Conservation (phyloP, 805 yeast species). For the Candida orba region DNA sequence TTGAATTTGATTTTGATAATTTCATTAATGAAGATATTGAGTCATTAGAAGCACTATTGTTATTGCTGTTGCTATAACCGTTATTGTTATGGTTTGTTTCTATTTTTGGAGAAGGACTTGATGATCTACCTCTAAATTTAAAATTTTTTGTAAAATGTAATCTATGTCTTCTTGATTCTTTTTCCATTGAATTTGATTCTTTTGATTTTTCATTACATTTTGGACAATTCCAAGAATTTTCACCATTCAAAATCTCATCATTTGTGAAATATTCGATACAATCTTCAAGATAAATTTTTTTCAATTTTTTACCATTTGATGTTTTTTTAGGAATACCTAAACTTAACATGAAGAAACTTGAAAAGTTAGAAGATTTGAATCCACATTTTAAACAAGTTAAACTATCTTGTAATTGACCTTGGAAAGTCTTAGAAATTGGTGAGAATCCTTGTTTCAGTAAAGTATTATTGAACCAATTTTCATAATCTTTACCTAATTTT, state of each 20-base stretch:
- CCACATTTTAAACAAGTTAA: slow-evolving; percentile 62
- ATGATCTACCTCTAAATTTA: slow-evolving; percentile 25
- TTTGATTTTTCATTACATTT: slow-evolving; percentile 35
- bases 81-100: too few species aligned
- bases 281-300: slow-evolving; percentile 40
- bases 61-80: too few species aligned
- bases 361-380: slow-evolving; percentile 48
- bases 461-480: slow-evolving; percentile 51
- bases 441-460: slow-evolving; percentile 55
- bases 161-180: slow-evolving; percentile 16
- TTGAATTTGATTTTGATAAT: slow-evolving; percentile 24
- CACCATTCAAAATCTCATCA: slow-evolving; percentile 60
- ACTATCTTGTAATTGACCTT: slow-evolving; percentile 65
- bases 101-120: slow-evolving; percentile 11
- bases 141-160: slow-evolving; percentile 14
- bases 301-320: slow-evolving; percentile 24
- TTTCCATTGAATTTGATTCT: slow-evolving; percentile 3
- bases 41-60: slow-evolving; percentile 4
- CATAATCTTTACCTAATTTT: slow-evolving; percentile 39
- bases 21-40: slow-evolving; percentile 16
- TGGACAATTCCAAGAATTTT: slow-evolving; percentile 83
- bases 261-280: slow-evolving; percentile 55
- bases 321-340: slow-evolving; percentile 45
- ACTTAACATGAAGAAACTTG: slow-evolving; percentile 56
- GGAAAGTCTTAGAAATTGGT: slow-evolving; percentile 58